Evolutionary conservation across 1,139 yeast genomes (phyloP), one percentile per base, ranked within the genome.

Genomic region (Hemisphaericaspora lyxosophila): DNA sequence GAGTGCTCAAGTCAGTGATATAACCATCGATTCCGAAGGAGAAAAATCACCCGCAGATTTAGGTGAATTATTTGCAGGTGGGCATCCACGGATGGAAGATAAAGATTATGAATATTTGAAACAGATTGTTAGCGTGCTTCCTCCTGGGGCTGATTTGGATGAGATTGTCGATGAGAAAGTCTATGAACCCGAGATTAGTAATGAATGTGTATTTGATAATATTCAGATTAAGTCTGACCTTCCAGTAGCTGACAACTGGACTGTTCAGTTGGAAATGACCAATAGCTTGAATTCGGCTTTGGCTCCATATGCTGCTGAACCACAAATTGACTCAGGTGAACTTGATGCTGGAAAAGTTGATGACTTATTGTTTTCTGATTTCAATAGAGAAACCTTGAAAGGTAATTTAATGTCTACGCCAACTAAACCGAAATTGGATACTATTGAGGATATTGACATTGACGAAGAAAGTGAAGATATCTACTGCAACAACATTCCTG

Each of bases 191-290:
- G 81, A 64, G 58, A 55, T 71, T 15, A 43, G 55, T 1, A 59
- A 62, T 39, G 70, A 60, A 5, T 48, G 51, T 5, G 54, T 54
- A 1, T 70, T 70, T 46, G 60, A 64, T 34, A 48, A 41, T 4
- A 60, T 70, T 31, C 64, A 57, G 42, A 54, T 53, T 7, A 51
- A 55, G 31, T 62, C 69, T 2, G 61, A 67, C 28, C 62, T 79
- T 28, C 75, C 81, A 1, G 66, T 71, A 0, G 70, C 85, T 2
- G 68, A 69, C 29, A 74, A 80, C 48, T 85, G 92, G 90, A 65
- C 76, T 18, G 70, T 74, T 11, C 90, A 83, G 49, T 57, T 84
- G 34, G 75, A 73, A 40, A 54, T 83, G 25, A 75, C 87, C 0
- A 73, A 78, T 36, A 75, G 75, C 25, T 57, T 73, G 29, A 67